Evolutionary conservation across 495 filamentous ascomycete species (phyloP), one percentile per base, ranked within the genome.

Genomic region (Penicillium alfredii): DNA sequence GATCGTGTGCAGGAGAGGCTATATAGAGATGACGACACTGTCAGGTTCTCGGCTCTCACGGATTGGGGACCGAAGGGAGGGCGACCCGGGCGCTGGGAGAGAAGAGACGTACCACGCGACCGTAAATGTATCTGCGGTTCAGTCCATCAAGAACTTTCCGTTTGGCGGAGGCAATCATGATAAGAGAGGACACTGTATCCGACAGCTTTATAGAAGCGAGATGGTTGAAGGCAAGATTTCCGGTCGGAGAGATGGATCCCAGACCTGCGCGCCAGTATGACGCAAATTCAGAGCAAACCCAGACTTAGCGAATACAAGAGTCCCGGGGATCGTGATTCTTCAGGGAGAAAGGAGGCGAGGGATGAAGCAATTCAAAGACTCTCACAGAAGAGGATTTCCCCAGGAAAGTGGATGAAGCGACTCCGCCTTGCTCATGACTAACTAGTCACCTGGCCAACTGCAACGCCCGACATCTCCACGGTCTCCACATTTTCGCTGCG

Each of bases 1-100:
- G 38, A 94, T 72, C 22, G 78, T 70, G 64, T 96, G 88, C 31
- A 96, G 70, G 20, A 97, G 68, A 49, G 92, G 92, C 92, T 98
- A 51, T 25, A 24, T 12, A 40, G 35, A 21, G 38, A 34, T 22
- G 30, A 44, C 17, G 11, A 27, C 10, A 14, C 23, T n/a, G 23
- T 25, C 23, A 25, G 23, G n/a, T n/a, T n/a, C n/a, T n/a, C n/a
- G n/a, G n/a, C n/a, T n/a, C n/a, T n/a, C n/a, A n/a, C n/a, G n/a
- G n/a, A n/a, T n/a, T n/a, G n/a, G n/a, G n/a, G n/a, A n/a, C n/a
- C n/a, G n/a, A n/a, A n/a, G n/a, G n/a, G n/a, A n/a, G n/a, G n/a
- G n/a, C n/a, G n/a, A n/a, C n/a, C n/a, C n/a, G n/a, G n/a, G n/a
- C n/a, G n/a, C n/a, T n/a, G n/a, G 23, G 38, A 37, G 14, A 17